Evolutionary conservation across 2,329 filamentous ascomycete genomes (phyloP), one percentile per base, ranked within the genome.

Genomic region (Ceratocystis diversiconidia): DNA sequence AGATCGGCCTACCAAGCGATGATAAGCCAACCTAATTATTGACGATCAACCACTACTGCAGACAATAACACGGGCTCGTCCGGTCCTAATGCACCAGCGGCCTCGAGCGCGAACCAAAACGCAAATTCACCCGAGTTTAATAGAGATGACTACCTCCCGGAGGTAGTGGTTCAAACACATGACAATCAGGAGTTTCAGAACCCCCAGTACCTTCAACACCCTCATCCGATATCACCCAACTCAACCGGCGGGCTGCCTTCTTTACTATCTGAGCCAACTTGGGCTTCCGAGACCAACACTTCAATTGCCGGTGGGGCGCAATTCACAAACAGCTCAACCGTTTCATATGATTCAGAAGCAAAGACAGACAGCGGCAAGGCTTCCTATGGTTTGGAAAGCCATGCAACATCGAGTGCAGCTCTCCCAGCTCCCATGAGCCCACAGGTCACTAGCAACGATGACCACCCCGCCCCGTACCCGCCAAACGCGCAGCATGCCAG

Each of bases 121-220:
- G n/a, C 7, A 52, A 22, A 52, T 52, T 10, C 30, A n/a, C 8
- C 28, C 48, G 19, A 10, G 48, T 6, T 52, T 6, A 61, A 55
- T 15, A 46, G 32, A 22, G 64, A 65, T 3, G 59, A 46, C 22
- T 12, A 55, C n/a, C 59, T 65, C 5, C 64, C 64, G 5, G 64
- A 65, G 32, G 46, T 62, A 17, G 46, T 65, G 3, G 12, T 15
- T 17, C 15, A 36, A 1, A 17, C 25, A 8, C 28, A 36, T 8
- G 28, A 10, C 28, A 10, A 59, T 36, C 55, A 36, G 5, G 3
- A 52, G 8, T 17, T 17, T n/a, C 55, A 59, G 36, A 41, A 15
- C 36, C 36, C 36, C 10, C 36, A 41, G 36, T 41, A 41, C 36
- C 3, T 41, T 15, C 36, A 41, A 5, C 36, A 41, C 36, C 10